Evolutionary conservation across 345 rosid genomes (phyloP).

Genomic region (Populus nigra): DNA sequence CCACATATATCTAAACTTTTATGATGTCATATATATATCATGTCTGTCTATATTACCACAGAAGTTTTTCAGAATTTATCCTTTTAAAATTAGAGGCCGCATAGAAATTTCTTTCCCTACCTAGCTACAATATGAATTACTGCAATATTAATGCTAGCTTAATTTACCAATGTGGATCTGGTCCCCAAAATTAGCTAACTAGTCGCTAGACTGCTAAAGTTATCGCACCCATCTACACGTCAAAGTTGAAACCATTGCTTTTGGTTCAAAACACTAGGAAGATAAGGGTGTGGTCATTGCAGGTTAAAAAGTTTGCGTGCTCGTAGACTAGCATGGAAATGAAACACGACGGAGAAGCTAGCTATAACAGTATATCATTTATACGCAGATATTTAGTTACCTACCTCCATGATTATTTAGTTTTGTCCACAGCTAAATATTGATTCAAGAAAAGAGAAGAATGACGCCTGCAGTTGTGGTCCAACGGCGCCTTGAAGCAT

Average conservation of each 20-base stretch:
- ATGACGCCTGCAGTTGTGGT: slow-evolving; percentile 14
- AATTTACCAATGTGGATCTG: neutral
- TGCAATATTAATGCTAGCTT: neutral
- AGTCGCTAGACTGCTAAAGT: neutral
- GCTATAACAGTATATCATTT: too few relatives aligned
- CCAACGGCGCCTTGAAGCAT: neutral
- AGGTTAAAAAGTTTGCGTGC: neutral
- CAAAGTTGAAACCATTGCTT: neutral
- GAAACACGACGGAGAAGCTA: neutral
- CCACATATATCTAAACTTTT: neutral
- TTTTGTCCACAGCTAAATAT: neutral
- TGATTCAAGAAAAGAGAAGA: slow-evolving; percentile 3
- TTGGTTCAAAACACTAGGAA: slow-evolving; percentile 10
- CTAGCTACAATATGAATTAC: neutral
- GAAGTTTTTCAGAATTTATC: neutral
- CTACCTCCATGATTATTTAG: neutral
- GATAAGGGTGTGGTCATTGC: neutral
- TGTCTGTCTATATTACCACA: neutral
- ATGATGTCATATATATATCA: neutral
- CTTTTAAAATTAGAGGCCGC: neutral
- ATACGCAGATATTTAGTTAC: neutral
- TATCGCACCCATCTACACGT: neutral
- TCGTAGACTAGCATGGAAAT: neutral
- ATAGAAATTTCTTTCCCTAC: neutral
- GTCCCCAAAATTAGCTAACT: neutral